Base-by-base conservation (phyloP, 169 alveolate species). In the Plasmodium sp. region DNA sequence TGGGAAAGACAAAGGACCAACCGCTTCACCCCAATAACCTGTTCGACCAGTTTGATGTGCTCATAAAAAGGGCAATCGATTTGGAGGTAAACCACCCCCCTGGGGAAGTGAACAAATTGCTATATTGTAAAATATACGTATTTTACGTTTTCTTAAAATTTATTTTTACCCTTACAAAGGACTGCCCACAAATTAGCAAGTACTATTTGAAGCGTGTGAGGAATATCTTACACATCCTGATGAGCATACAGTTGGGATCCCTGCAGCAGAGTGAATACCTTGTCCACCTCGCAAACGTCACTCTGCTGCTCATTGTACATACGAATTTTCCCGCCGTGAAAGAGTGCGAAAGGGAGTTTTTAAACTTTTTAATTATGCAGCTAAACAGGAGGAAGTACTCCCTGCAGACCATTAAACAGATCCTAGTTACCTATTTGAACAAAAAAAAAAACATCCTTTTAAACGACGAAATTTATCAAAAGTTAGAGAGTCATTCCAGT, bases 351-450 rank as follows among this genome's bases (percentile, higher is more conserved):
- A 77, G 58, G 18, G 94, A 58, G 22, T 88, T 88, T 36, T 88
- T 88, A 56, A 88, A 88, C 72, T 88, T 80, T 41, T n/a, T 88
- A 67, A 79, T n/a, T 88, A 88, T 88, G 41, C 94, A 88, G 41
- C 67, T 88, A 88, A 77, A 54, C 27, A 34, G 73, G 75, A 31
- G 14, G 36, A 31, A 80, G 22, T 16, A 39, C 41, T 31, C 27
- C 1, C 14, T 58, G 14, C 71, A 31, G 5, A 85, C 71, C 5
- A 39, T 88, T 31, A 41, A 88, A 88, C 58, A 80, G 58, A 41
- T 80, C 5, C 0, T 88, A 27, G 82, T 80, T 18, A 79, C 90
- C 2, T 92, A 81, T 92, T 81, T 92, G 51, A 31, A 81, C 54
- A 92, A 92, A 92, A 92, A 82, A 92, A 48, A 71, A 12, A 72